Conservation (phyloP, 169 alveolate genomes). For the Theileria annulata region DNA sequence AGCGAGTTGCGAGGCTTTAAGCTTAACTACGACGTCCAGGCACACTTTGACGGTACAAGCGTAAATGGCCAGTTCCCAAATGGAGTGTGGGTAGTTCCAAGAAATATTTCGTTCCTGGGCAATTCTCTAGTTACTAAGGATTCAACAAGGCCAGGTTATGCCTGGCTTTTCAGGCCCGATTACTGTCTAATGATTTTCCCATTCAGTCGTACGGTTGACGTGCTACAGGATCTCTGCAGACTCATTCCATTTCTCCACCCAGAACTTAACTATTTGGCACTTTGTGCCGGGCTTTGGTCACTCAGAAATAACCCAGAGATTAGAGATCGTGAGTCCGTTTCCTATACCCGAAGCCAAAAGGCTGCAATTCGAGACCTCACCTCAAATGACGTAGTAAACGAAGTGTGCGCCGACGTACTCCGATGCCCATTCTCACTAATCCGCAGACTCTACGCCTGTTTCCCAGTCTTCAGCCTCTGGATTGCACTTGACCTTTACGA, state of each 20-base stretch:
- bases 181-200: constrained; percentile 54
- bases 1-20: constrained; percentile 35
- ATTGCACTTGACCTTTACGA: constrained; percentile 42
- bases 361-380: constrained; percentile 63
- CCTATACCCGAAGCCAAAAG: constrained; percentile 63
- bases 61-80: constrained; percentile 29
- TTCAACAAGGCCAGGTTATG: constrained; percentile 26
- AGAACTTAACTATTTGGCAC: constrained; percentile 52
- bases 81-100: constrained; percentile 64
- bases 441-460: constrained; percentile 52
- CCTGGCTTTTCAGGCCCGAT: constrained; percentile 59
- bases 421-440: constrained; percentile 41
- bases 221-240: constrained; percentile 36
- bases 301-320: constrained; percentile 31
- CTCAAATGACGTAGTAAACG: constrained; percentile 33
- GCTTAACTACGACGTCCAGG: constrained; percentile 59
- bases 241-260: constrained; percentile 62
- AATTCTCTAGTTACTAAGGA: constrained; percentile 12
- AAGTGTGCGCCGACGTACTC: constrained; percentile 39
- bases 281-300: constrained; percentile 64
- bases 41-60: constrained; percentile 54
- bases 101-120: constrained; percentile 21
- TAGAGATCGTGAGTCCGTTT: constrained; percentile 20
- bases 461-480: constrained; percentile 57
- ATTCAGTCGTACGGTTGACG: constrained; percentile 37